These are phyloP conservation scores for Sherardia arvensis DNA, from an alignment of 257 asterid species.

Conservation along the genomic window DNA sequence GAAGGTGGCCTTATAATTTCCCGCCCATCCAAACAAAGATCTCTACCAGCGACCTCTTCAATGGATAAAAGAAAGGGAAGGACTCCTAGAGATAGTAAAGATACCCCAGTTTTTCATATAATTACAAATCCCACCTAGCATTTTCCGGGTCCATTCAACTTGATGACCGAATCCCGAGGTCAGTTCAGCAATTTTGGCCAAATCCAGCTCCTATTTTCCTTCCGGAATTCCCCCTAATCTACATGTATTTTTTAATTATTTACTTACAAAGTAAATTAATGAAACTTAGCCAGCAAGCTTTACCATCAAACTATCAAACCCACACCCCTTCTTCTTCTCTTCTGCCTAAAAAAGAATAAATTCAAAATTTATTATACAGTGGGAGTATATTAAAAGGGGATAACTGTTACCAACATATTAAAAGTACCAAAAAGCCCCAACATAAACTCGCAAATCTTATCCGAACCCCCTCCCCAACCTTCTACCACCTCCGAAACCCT, in stretches of 20 bases:
- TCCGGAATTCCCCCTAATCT: not conserved
- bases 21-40: not conserved
- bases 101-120: slow-evolving; percentile 1
- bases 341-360: not conserved
- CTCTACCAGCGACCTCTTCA: too few species aligned
- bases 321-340: not conserved
- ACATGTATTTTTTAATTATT: not conserved
- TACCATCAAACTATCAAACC: not conserved
- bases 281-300: slow-evolving; percentile 2
- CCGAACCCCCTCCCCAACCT: slow-evolving; percentile 12
- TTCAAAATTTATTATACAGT: not conserved
- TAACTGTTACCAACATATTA: not conserved
- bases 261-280: not conserved
- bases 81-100: too few species aligned
- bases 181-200: not conserved
- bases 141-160: not conserved
- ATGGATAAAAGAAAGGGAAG: too few species aligned
- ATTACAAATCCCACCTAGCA: not conserved
- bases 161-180: not conserved
- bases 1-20: too few species aligned
- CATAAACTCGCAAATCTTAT: not conserved
- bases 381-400: not conserved
- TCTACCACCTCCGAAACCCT: not conserved
- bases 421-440: slow-evolving; percentile 26
- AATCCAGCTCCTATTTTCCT: not conserved